Conservation (phyloP, 768 basidiomycete species). For the Megacollybia marginata region DNA sequence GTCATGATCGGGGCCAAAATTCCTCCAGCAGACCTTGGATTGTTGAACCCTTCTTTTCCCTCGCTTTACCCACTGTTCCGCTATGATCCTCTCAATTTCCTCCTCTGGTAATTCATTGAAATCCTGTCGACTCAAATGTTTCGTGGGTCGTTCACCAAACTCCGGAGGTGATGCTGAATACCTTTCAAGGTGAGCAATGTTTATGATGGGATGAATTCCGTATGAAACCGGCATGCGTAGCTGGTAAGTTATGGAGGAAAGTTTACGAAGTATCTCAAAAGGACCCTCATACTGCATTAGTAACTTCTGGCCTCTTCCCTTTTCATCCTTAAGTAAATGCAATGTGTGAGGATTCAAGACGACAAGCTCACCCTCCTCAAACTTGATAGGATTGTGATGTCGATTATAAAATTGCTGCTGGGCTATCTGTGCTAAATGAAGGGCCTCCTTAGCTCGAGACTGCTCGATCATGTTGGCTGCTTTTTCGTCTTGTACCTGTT, state of each 20-base stretch:
- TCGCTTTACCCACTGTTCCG: slow-evolving; percentile 1
- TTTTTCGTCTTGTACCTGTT: neutral
- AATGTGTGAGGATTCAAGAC: slow-evolving; percentile 20
- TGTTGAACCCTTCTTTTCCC: slow-evolving; percentile 1
- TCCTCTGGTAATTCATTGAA: slow-evolving; percentile 10
- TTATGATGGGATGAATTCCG: slow-evolving; percentile 23
- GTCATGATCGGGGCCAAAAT: slow-evolving; percentile 16
- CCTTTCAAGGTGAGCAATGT: slow-evolving; percentile 22
- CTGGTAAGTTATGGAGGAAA: slow-evolving; percentile 10
- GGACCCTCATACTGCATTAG: slow-evolving; percentile 22
- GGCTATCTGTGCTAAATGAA: neutral
- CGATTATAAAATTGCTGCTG: neutral
- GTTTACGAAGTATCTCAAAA: slow-evolving; percentile 19
- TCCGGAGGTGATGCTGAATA: slow-evolving; percentile 15
- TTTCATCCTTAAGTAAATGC: slow-evolving; percentile 9
- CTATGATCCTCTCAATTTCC: slow-evolving; percentile 16
- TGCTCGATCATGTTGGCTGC: neutral
- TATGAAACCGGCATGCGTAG: slow-evolving; percentile 18
- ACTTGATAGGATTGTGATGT: too few species aligned
- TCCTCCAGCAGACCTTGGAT: neutral
- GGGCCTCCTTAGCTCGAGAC: neutral
- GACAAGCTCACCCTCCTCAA: too few species aligned
- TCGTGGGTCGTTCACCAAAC: slow-evolving; percentile 9
- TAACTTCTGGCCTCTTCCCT: slow-evolving; percentile 21
- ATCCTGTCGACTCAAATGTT: slow-evolving; percentile 4